Evolutionary conservation across 2,329 filamentous ascomycete species (phyloP), one percentile per base, ranked within the genome.

Genomic region (Exophiala viscosa): DNA sequence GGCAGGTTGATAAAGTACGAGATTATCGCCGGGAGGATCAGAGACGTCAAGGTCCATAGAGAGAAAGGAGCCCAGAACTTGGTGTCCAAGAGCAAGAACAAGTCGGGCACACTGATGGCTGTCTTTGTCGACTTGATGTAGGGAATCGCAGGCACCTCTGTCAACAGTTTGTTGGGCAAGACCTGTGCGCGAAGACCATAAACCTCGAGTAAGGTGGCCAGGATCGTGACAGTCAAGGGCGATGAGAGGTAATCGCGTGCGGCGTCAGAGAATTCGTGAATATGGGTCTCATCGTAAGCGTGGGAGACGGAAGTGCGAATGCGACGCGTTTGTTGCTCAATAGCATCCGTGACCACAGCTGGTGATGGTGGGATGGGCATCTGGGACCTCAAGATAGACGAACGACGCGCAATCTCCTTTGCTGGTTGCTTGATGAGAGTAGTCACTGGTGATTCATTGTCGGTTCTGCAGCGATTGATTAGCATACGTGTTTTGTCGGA

Each of bases 1-100:
- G 85, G 88, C 65, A 96, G 71, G 71, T 97, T 97, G 80, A 95
- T 87, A 69, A 96, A 95, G 75, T 93, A 97, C 20, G 88, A 89
- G 38, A 84, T 76, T 31, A 87, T 57, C 45, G 85, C 74, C 1
- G 92, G 92, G 23, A 92, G 60, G 39, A 88, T 64, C 49, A 88
- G 69, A 66, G 82, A 87, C 8, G 90, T 93, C 33, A 85, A 67
- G 4, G 82, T 68, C 90, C 91, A 97, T 15, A 90, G 77, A 6
- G 84, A 76, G 50, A 87, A 82, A 0, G 91, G 87, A 0, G 82
- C 84, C 92, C 92, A 97, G 78, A 96, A 97, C 20, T 80, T 80
- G 35, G 79, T 74, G 1, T 86, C 88, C 34, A 95, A 71, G 2
- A 62, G 44, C 7, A 96, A 74, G 70, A 93, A 95, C 62, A 95